Evolutionary conservation across 768 basidiomycete species (phyloP).

Genomic region (Suillus cothurnatus): DNA sequence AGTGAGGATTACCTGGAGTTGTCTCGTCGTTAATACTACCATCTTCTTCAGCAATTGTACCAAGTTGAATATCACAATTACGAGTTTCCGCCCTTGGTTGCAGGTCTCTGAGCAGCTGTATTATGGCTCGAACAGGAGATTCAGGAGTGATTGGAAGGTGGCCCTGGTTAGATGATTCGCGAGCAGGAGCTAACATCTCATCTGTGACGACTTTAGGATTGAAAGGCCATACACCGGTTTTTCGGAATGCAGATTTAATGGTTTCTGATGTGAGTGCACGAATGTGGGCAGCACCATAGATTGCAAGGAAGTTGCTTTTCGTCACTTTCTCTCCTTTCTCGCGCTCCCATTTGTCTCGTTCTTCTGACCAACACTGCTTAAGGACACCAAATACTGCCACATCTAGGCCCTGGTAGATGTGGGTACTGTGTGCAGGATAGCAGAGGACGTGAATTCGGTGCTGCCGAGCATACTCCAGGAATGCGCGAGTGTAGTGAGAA

Average conservation of each 20-base stretch:
- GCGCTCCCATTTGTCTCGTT: constrained; percentile 29
- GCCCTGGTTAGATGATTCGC: constrained; percentile 9
- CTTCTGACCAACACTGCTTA: constrained; percentile 31
- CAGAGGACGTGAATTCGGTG: constrained; percentile 43
- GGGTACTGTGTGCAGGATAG: constrained; percentile 48
- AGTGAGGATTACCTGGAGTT: background rate
- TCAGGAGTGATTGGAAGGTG: constrained; percentile 13
- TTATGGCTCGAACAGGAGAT: constrained; percentile 7
- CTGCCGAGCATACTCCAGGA: constrained; percentile 39
- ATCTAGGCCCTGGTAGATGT: constrained; percentile 46
- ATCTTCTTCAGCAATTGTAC: background rate
- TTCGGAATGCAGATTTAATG: constrained; percentile 39
- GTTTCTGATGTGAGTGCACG: constrained; percentile 32
- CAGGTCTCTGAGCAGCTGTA: constrained; percentile 7
- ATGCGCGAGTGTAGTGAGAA: constrained; percentile 40
- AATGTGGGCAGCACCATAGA: constrained; percentile 38
- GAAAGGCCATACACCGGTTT: constrained; percentile 44
- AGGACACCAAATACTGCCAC: constrained; percentile 36
- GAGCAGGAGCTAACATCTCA: constrained; percentile 33
- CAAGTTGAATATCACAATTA: background rate
- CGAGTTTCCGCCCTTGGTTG: background rate
- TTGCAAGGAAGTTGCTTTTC: constrained; percentile 40
- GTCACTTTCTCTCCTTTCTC: constrained; percentile 24
- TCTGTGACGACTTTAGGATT: constrained; percentile 34
- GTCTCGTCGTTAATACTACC: background rate